Base-by-base conservation (phyloP, 2,329 filamentous ascomycete species). In the Ophiostoma montium region DNA sequence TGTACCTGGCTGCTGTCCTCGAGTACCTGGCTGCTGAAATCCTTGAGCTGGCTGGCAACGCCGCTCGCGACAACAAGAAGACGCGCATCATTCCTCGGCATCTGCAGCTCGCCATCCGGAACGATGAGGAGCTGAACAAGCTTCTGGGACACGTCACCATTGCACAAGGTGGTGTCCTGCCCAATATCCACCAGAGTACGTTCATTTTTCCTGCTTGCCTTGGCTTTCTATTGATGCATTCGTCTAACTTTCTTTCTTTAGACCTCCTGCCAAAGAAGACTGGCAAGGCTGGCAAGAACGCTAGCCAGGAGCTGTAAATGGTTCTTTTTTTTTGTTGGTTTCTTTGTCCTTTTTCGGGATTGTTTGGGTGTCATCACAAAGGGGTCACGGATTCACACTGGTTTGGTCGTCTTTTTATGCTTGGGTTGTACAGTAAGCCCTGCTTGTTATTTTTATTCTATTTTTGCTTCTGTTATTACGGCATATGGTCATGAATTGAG, bases 211-310 rank as follows among this genome's bases (percentile, higher is more conserved):
- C 43, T n/a, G n/a, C 3, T 46, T 9, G 11, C 8, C 13, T 23
- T 16, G 5, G 9, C 5, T n/a, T 13, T 41, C 13, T 27, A 8
- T 36, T 36, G 36, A 41, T 10, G 19, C 12, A 6, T 7, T n/a
- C 8, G 8, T 23, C 57, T 65, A 57, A 63, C 55, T 18, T 23
- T 12, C 44, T 46, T n/a, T n/a, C 50, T 48, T 51, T 63, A 94
- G 90, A 98, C 75, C 84, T 98, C 56, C 82, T 98, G 58, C 92
- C 92, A 66, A 96, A 98, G 88, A 96, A 96, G 86, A 95, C 92
- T 63, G 75, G 82, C 68, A 95, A 96, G 85, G 76, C 77, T 67
- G 86, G 85, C 72, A 95, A 95, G 82, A 83, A 80, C 67, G 76
- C 80, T 62, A 94, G 87, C 75, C 88, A 95, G 74, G 89, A 95